Base-by-base conservation (phyloP, 352 stramenopile genomes). In the Globisporangium radiosum region DNA sequence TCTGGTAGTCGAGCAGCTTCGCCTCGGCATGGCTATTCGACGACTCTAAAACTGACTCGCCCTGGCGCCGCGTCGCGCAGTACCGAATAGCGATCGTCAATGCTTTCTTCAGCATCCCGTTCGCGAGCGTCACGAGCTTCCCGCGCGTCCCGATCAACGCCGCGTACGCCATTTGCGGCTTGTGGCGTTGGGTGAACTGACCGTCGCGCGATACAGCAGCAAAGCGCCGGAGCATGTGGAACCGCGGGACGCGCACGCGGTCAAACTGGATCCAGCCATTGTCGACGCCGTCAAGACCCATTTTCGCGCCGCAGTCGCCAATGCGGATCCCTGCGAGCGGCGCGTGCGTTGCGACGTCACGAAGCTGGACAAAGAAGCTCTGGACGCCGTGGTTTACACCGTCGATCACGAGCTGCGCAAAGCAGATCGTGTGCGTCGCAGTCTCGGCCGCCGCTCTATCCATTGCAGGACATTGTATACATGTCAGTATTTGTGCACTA, bases 351-450 rank as follows among this genome's bases (percentile, higher is more conserved):
- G 95, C 75, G 65, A 87, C 70, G 44, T 98, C 83, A n/a, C 96
- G 88, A 6, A 99, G 58, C 14, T 83, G 96, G 42, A 99, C 88
- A 44, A 99, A 74, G 69, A 99, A 99, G 66, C 92, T 97, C 75
- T 98, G 95, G 47, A 98, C 88, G 6, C 96, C 96, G 45, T 92
- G 80, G 66, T 91, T 65, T 66, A 63, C 66, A 38, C 79, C 85
- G 36, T 73, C 55, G 19, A 94, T 71, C 48, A 98, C 85, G 7
- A 98, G 80, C 47, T 88, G 89, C 15, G 94, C 94, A 75, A 98
- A 98, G 47, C 97, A 88, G 66, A 98, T 94, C 13, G 94, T 95
- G 71, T 98, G 89, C 55, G 97, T 98, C 19, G 93, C 94, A 0
- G 92, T 98, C 62, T 93, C 75, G 2, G 94, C 96, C 7, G 97